These are phyloP conservation scores for Cadophora malorum DNA, from an alignment of 2,329 filamentous ascomycete genomes.

Conservation along the genomic window DNA sequence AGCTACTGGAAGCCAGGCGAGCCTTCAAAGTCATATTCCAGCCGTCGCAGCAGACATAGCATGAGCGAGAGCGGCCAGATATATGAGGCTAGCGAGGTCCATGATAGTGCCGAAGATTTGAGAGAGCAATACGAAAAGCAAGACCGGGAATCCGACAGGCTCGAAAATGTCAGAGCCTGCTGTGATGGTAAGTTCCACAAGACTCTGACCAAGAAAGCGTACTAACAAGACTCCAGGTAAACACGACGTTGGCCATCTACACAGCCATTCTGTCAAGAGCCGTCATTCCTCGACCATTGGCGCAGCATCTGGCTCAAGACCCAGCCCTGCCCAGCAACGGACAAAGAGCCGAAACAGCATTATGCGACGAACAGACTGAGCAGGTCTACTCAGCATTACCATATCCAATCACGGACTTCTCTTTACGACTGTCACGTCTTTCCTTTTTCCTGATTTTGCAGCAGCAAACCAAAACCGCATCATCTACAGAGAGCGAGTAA, in stretches of 20 bases:
- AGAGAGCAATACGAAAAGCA: slow-evolving; percentile 79
- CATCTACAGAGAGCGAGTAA: slow-evolving; percentile 30
- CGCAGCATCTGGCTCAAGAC: slow-evolving; percentile 32
- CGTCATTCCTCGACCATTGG: slow-evolving; percentile 45
- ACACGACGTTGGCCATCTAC: slow-evolving; percentile 72
- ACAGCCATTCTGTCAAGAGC: slow-evolving; percentile 54
- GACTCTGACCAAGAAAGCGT: neutral
- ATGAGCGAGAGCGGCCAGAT: slow-evolving; percentile 52
- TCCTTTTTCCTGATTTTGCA: slow-evolving; percentile 26
- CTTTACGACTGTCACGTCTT: slow-evolving; percentile 37
- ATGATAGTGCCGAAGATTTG: slow-evolving; percentile 84
- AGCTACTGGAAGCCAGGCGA: slow-evolving; percentile 59
- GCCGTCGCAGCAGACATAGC: slow-evolving; percentile 58
- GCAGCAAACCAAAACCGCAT: slow-evolving; percentile 27
- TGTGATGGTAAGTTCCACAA: slow-evolving; percentile 80
- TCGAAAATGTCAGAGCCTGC: slow-evolving; percentile 96
- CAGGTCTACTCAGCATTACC: slow-evolving; percentile 12
- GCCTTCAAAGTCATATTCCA: slow-evolving; percentile 47
- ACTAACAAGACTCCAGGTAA: slow-evolving; percentile 60
- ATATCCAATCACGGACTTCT: slow-evolving; percentile 26
- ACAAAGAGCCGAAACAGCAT: slow-evolving; percentile 35
- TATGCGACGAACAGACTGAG: slow-evolving; percentile 36
- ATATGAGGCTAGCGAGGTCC: slow-evolving; percentile 62
- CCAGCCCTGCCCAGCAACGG: slow-evolving; percentile 19
- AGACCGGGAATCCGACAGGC: slow-evolving; percentile 75